Evolutionary conservation across 192 early-diverging fungal species (phyloP).

Genomic region (Endogone sp.): DNA sequence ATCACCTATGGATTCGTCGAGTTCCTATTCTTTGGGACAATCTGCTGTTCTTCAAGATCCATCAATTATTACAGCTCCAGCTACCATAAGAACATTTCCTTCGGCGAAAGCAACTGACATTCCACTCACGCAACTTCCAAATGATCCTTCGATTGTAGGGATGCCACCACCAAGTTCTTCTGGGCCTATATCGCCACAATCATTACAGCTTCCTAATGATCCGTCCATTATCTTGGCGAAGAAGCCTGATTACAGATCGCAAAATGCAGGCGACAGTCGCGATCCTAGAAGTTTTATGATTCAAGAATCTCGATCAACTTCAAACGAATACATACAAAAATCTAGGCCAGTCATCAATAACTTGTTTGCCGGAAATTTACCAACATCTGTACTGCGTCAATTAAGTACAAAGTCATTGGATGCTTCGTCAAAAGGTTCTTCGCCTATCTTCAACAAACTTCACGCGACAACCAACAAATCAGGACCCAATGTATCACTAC

Average conservation of each 20-base stretch:
- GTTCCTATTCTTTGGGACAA: not conserved
- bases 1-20: not conserved
- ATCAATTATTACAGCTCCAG: not conserved
- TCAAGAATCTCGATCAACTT: not conserved
- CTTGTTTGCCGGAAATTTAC: conserved; percentile 46
- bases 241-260: not conserved
- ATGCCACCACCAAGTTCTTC: not conserved
- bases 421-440: conserved; percentile 5
- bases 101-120: not conserved
- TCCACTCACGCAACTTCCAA: not conserved
- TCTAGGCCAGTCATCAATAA: conserved; percentile 2
- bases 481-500: not conserved
- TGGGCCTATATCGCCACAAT: not conserved
- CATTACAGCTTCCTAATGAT: not conserved
- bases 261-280: not conserved
- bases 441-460: not conserved
- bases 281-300: not conserved
- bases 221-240: not conserved
- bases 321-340: not conserved
- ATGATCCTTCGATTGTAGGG: not conserved
- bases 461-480: not conserved
- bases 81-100: not conserved
- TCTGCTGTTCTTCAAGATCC: not conserved
- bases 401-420: conserved; percentile 44
- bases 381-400: conserved; percentile 56